A percentile compares a stretch with the other conserved stretches of the same genome.
phyloP scores from a whole-genome alignment of 75 land plant species.

The Picea sitchensis region DNA sequence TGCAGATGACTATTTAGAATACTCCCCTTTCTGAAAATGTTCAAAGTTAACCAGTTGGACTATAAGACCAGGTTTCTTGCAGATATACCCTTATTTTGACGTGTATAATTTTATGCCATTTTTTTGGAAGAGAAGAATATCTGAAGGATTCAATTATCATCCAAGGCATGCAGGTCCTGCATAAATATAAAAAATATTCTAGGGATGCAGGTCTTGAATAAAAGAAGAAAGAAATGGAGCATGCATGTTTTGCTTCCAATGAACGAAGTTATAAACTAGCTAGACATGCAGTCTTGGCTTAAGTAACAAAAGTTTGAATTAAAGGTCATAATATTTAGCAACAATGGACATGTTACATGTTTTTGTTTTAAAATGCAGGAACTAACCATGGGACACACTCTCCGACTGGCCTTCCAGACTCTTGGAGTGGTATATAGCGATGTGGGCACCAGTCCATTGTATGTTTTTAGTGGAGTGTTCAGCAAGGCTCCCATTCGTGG shows the following conservation, averaged over 20 bases:
- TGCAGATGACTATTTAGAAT: too few species aligned
- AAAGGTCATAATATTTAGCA: neutral
- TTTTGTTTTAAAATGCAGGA: constrained; percentile 40
- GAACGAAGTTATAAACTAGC: neutral
- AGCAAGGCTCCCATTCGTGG: constrained; percentile 39
- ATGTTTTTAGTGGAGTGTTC: constrained; percentile 85
- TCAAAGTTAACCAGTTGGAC: too few species aligned
- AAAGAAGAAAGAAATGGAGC: neutral
- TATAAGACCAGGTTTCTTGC: too few species aligned
- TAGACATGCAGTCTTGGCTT: neutral
- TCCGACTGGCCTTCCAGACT: constrained; percentile 77
- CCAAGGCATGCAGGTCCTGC: neutral
- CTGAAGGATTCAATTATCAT: too few species aligned
- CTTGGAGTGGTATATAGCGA: constrained; percentile 97
- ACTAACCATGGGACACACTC: constrained; percentile 37
- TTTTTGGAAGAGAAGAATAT: too few species aligned
- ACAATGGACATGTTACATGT: neutral
- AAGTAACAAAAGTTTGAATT: neutral
- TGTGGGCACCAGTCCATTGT: constrained; percentile 94
- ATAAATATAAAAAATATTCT: neutral
- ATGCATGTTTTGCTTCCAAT: neutral
- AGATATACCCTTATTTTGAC: too few species aligned
- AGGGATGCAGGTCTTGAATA: neutral
- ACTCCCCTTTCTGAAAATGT: too few species aligned
- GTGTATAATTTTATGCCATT: too few species aligned